Base-by-base conservation (phyloP, 176 grass and related monocot genomes). In the Hyparrhenia diplandra region DNA sequence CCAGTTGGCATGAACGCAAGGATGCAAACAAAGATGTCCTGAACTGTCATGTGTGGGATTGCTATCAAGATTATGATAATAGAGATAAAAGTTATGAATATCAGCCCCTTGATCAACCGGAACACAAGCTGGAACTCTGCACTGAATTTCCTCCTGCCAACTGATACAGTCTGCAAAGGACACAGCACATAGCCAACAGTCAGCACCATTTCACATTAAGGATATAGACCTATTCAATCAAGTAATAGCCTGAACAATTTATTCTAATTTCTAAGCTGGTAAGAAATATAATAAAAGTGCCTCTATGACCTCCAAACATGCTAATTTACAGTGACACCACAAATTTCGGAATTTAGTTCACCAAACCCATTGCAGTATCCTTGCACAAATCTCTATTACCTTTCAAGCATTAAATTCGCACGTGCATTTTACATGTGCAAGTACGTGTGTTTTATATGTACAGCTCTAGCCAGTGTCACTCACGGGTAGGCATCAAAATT, bases 1-100 rank as follows among this genome's bases (percentile, higher is more conserved):
- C 95, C 95, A 5, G 95, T 98, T 13, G 92, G 95, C 90, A 98
- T 92, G 88, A 98, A 94, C 2, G 95, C 95, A 35, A 98, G 92
- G 80, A 94, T 55, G 85, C 92, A 94, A 51, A 98, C 88, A 55
- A 98, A 84, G 1, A 98, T 98, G 77, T 98, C 95, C 76, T 77
- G 83, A 31, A 92, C 86, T 30, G 95, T 98, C 95, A 98, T 98
- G 28, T 85, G 90, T 13, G 92, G 71, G 64, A 98, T 86, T 24
- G 88, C 84, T 47, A 94, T 89, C 16, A 98, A 75, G 37, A 94
- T 94, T 77, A 98, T 86, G 45, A 98, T 62, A 5, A 94, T 86
- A 18, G 95, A 89, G 78, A 98, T 69, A 69, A 93, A 91, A 8
- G 88, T 89, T 54, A 94, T 62, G 23, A 98, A 98, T 84, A 98